A percentile compares a stretch with the other conserved stretches of the same genome.
Evolutionary conservation across 2,329 filamentous ascomycete species (phyloP).

Genomic region (Epichloe gansuensis): DNA sequence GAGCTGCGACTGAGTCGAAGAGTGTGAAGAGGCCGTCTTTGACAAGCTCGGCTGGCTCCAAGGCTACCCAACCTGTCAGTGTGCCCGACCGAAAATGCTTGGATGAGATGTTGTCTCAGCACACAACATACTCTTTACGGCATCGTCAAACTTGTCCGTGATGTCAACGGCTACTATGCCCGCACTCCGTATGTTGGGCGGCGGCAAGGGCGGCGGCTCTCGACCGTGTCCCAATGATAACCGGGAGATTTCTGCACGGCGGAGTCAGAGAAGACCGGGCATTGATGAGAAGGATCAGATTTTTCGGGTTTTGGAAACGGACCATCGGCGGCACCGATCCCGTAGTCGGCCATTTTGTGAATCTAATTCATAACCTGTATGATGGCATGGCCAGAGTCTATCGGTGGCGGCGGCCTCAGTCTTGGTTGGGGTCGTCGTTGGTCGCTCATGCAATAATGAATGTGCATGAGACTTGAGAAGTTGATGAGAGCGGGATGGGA

Average conservation of each 20-base stretch:
- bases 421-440: not conserved
- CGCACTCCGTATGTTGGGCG: slow-evolving; percentile 29
- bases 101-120: not conserved
- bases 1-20: slow-evolving; percentile 82
- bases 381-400: slow-evolving; percentile 3
- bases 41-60: slow-evolving; percentile 70
- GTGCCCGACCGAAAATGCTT: not conserved
- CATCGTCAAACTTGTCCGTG: slow-evolving; percentile 41
- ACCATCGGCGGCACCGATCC: slow-evolving; percentile 24
- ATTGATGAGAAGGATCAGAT: not conserved
- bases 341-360: slow-evolving; percentile 23
- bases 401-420: not conserved
- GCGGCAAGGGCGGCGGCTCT: slow-evolving; percentile 21
- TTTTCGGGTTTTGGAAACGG: slow-evolving; percentile 1
- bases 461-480: not conserved
- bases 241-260: slow-evolving; percentile 25
- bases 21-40: slow-evolving; percentile 93
- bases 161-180: slow-evolving; percentile 47
- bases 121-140: slow-evolving; percentile 41
- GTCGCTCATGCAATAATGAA: not conserved
- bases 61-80: slow-evolving; percentile 38
- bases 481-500: slow-evolving; percentile 1
- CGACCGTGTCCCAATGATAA: slow-evolving; percentile 26
- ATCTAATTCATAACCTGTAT: slow-evolving; percentile 1
- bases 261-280: slow-evolving; percentile 16